Conservation (phyloP, 2,329 filamentous ascomycete species). For the Cytospora paraplurivora region DNA sequence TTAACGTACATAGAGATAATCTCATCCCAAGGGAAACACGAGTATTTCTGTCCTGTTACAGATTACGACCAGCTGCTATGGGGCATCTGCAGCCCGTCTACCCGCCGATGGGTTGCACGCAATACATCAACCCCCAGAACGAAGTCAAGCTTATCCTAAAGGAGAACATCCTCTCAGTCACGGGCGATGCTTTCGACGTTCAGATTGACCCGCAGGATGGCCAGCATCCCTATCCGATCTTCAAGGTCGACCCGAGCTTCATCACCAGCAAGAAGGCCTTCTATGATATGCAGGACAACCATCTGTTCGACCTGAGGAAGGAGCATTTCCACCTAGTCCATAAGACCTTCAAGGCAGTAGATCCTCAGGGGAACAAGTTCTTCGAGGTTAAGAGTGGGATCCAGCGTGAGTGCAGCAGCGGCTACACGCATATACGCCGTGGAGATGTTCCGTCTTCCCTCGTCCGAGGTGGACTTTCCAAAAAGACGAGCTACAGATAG, state of each 20-base stretch:
- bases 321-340: slow-evolving; percentile 51
- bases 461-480: too few relatives aligned
- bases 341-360: slow-evolving; percentile 53
- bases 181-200: slow-evolving; percentile 67
- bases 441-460: too few relatives aligned
- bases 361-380: slow-evolving; percentile 48
- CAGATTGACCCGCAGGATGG: slow-evolving; percentile 50
- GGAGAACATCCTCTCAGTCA: slow-evolving; percentile 63
- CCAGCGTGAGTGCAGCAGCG: slow-evolving; percentile 45
- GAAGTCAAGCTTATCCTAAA: slow-evolving; percentile 57
- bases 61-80: not conserved
- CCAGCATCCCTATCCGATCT: slow-evolving; percentile 43
- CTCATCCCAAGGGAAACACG: too few relatives aligned
- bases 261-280: slow-evolving; percentile 59
- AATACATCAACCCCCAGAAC: slow-evolving; percentile 33
- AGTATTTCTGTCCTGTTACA: not conserved
- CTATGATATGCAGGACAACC: slow-evolving; percentile 52
- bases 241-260: slow-evolving; percentile 49
- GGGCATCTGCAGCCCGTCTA: slow-evolving; percentile 18
- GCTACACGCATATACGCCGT: too few relatives aligned
- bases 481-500: too few relatives aligned
- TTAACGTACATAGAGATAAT: too few relatives aligned
- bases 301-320: slow-evolving; percentile 61
- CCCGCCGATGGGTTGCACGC: slow-evolving; percentile 37
- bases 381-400: slow-evolving; percentile 60